Percentiles rank a stretch among this genome's conserved stretches.
phyloP scores from a whole-genome alignment of 1,284 basidiomycete species.

The Austroboletus olivaceoglutinosus region DNA sequence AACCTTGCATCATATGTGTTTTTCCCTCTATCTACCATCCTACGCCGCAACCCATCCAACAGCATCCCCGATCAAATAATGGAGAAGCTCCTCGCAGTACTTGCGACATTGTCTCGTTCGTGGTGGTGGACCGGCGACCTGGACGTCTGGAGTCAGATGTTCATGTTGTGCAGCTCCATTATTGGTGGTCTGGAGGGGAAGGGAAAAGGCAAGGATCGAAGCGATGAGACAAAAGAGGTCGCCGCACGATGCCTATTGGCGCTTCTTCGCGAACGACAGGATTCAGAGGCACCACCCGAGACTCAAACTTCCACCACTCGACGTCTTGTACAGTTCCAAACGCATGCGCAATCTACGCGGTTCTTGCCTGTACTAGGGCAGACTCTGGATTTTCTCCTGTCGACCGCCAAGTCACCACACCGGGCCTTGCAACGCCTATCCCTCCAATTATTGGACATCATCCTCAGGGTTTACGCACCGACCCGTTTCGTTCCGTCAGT shows the following conservation, averaged over 20 bases:
- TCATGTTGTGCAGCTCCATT: slow-evolving; percentile 75
- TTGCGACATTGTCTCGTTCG: slow-evolving; percentile 59
- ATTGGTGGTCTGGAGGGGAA: slow-evolving; percentile 60
- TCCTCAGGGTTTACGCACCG: slow-evolving; percentile 64
- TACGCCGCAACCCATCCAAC: slow-evolving; percentile 67
- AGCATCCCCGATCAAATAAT: slow-evolving; percentile 77
- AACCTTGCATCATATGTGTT: slow-evolving; percentile 82
- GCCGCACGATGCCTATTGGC: slow-evolving; percentile 55
- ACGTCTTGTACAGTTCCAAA: slow-evolving; percentile 44
- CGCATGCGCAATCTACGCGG: slow-evolving; percentile 45
- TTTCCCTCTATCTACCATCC: slow-evolving; percentile 80
- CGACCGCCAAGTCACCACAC: slow-evolving; percentile 53
- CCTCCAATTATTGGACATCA: slow-evolving; percentile 54
- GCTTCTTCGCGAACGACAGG: slow-evolving; percentile 50
- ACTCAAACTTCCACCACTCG: slow-evolving; percentile 28
- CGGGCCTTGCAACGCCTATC: slow-evolving; percentile 62
- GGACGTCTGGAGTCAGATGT: slow-evolving; percentile 77
- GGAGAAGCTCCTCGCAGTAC: slow-evolving; percentile 66
- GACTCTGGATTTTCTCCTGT: slow-evolving; percentile 71
- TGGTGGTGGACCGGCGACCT: slow-evolving; percentile 78
- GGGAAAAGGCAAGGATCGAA: slow-evolving; percentile 58
- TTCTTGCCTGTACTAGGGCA: slow-evolving; percentile 83
- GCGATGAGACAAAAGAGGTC: slow-evolving; percentile 76
- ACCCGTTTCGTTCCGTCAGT: slow-evolving; percentile 66
- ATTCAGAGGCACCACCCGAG: slow-evolving; percentile 37